These are phyloP conservation scores for Iberis pinnata DNA, from an alignment of 345 rosid genomes.

Conservation along the genomic window DNA sequence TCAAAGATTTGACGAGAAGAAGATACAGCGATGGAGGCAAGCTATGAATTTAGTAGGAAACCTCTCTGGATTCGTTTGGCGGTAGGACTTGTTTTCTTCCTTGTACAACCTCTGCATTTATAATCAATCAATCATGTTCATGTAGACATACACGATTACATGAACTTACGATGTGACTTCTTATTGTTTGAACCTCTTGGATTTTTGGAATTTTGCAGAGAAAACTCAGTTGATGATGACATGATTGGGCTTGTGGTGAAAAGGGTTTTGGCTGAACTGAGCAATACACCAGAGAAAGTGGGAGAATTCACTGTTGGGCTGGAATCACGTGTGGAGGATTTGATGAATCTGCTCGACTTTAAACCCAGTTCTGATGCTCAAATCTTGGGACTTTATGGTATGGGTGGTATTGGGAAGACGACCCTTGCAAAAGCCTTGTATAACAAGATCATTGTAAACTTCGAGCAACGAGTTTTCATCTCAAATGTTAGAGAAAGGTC, in stretches of 20 bases:
- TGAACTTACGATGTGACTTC: not conserved
- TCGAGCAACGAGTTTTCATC: constrained; percentile 28
- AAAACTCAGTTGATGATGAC: constrained; percentile 11
- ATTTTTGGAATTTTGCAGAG: not conserved
- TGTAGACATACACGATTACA: not conserved
- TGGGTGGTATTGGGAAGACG: constrained; percentile 42
- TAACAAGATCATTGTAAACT: constrained; percentile 12
- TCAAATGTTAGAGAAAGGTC: constrained; percentile 31
- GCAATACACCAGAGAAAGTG: constrained; percentile 45
- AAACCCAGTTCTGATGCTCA: not conserved
- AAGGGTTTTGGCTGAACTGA: constrained; percentile 38
- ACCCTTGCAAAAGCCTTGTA: constrained; percentile 26
- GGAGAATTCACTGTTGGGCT: constrained; percentile 30
- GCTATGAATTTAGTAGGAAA: constrained; percentile 42
- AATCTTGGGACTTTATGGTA: constrained; percentile 29
- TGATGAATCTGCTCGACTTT: not conserved
- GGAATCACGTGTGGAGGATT: not conserved
- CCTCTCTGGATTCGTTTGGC: constrained; percentile 29
- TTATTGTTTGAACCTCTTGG: not conserved
- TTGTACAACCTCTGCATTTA: not conserved
- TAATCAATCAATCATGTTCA: not conserved
- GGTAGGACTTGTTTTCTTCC: too few relatives aligned
- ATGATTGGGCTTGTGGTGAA: constrained; percentile 36
- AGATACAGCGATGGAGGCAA: constrained; percentile 32
- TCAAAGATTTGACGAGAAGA: constrained; percentile 17